Evolutionary conservation across 441 rosid genomes (phyloP).

Genomic region (Melastoma candidum): DNA sequence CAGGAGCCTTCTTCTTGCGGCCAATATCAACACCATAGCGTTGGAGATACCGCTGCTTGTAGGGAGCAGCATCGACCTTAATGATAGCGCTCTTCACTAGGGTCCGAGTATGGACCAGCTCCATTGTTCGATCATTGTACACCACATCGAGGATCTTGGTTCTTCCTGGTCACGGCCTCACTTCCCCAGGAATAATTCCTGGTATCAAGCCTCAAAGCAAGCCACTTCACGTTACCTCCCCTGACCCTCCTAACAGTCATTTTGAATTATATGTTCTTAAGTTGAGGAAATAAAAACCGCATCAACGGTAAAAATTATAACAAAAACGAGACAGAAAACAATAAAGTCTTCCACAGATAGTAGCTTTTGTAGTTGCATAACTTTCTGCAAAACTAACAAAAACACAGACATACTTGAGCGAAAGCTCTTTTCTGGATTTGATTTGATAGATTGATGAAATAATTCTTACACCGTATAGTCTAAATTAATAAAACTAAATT

Average conservation of each 20-base stretch:
- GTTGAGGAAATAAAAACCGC: too few relatives aligned
- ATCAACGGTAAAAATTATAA: neutral
- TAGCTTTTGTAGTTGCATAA: too few relatives aligned
- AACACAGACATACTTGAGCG: too few relatives aligned
- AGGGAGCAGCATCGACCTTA: conserved; percentile 57
- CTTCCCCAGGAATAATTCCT: conserved; percentile 63
- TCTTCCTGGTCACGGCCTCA: conserved; percentile 53
- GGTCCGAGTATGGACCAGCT: conserved; percentile 60
- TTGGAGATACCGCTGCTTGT: conserved; percentile 58
- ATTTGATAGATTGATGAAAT: too few relatives aligned
- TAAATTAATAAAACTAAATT: too few relatives aligned
- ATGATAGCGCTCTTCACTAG: conserved; percentile 50
- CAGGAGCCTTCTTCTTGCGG: conserved; percentile 45
- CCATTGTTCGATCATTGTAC: conserved; percentile 54
- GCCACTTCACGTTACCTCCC: conserved; percentile 61
- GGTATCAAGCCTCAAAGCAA: conserved; percentile 49
- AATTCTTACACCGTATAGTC: too few relatives aligned
- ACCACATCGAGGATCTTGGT: conserved; percentile 53
- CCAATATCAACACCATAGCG: conserved; percentile 61
- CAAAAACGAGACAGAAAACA: too few relatives aligned
- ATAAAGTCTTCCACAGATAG: too few relatives aligned
- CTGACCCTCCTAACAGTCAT: conserved; percentile 47
- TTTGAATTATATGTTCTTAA: too few relatives aligned
- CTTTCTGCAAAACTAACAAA: too few relatives aligned
- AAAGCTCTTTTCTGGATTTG: too few relatives aligned